These are phyloP conservation scores for Phytophthora capsici DNA, from an alignment of 352 stramenopile genomes.

Conservation along the genomic window DNA sequence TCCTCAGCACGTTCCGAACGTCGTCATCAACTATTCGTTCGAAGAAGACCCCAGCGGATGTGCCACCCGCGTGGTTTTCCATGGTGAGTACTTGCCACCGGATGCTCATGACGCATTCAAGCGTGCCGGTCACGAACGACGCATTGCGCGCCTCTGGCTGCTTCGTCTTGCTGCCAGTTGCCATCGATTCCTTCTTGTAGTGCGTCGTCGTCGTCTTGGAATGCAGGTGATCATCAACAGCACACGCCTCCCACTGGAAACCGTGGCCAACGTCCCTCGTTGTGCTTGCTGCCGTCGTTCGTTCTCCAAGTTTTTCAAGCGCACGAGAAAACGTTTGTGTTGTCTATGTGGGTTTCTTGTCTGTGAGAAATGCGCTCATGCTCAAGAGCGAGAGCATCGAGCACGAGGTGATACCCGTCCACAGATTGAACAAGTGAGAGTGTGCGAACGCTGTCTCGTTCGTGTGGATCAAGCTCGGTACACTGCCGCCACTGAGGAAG, in stretches of 20 bases:
- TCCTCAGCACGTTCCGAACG: slow-evolving; percentile 38
- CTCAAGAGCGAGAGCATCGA: slow-evolving; percentile 47
- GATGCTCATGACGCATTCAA: slow-evolving; percentile 32
- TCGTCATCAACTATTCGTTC: slow-evolving; percentile 54
- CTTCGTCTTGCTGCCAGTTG: slow-evolving; percentile 41
- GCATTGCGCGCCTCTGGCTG: slow-evolving; percentile 33
- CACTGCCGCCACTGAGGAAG: slow-evolving; percentile 44
- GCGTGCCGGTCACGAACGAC: slow-evolving; percentile 34
- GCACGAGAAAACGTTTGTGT: slow-evolving; percentile 42
- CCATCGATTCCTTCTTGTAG: slow-evolving; percentile 48
- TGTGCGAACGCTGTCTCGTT: slow-evolving; percentile 53
- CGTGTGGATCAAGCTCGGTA: slow-evolving; percentile 53
- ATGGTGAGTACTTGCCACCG: slow-evolving; percentile 44
- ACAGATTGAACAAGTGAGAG: slow-evolving; percentile 47
- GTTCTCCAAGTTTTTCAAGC: slow-evolving; percentile 42
- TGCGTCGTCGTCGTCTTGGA: slow-evolving; percentile 51
- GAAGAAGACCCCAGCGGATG: slow-evolving; percentile 42
- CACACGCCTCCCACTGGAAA: slow-evolving; percentile 35
- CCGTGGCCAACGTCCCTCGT: slow-evolving; percentile 24
- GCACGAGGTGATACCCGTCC: slow-evolving; percentile 33
- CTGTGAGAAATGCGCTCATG: slow-evolving; percentile 53
- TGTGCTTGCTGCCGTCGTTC: slow-evolving; percentile 55
- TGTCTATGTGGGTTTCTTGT: slow-evolving; percentile 60
- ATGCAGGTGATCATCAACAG: slow-evolving; percentile 51
- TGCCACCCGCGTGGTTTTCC: slow-evolving; percentile 49